phyloP scores from a whole-genome alignment of 495 filamentous ascomycete genomes.

The Neurospora sublineolata region DNA sequence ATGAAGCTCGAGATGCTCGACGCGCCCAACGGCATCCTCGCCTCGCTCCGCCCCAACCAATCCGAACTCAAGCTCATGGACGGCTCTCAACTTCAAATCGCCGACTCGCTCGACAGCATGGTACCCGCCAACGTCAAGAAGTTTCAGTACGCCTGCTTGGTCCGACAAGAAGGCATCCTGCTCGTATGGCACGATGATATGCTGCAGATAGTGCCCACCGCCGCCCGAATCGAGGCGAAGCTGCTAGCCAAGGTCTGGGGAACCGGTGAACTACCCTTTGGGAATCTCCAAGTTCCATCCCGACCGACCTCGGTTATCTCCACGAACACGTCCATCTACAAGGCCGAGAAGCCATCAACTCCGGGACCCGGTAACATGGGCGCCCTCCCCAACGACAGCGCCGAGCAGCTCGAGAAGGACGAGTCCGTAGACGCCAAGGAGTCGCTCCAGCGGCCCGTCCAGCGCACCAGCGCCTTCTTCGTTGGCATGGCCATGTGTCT shows the following conservation, averaged over 20 bases:
- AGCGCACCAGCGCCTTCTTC: constrained; percentile 50
- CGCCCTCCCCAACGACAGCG: constrained; percentile 9
- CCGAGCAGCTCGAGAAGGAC: constrained; percentile 43
- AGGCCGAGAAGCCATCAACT: constrained; percentile 35
- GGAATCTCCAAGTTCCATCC: not conserved
- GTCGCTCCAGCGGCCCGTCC: constrained; percentile 45
- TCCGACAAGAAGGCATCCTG: constrained; percentile 49
- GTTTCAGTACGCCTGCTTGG: constrained; percentile 59
- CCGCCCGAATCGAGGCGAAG: constrained; percentile 51
- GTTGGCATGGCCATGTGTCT: constrained; percentile 49
- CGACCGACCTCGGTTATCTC: constrained; percentile 1
- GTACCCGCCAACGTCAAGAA: constrained; percentile 41
- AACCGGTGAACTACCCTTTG: constrained; percentile 6
- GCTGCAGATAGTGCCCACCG: constrained; percentile 47
- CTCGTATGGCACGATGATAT: constrained; percentile 65
- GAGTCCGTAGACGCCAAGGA: constrained; percentile 50
- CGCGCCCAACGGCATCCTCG: not conserved
- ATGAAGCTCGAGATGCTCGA: constrained; percentile 1
- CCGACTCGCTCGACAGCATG: constrained; percentile 51
- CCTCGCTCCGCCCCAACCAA: constrained; percentile 37
- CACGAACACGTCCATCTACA: constrained; percentile 28
- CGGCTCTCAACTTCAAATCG: constrained; percentile 56
- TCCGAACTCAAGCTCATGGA: constrained; percentile 55
- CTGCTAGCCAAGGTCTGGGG: constrained; percentile 55
- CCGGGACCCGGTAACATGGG: constrained; percentile 16